Conservation (phyloP, 768 basidiomycete genomes). For the Leccinum boreale region DNA sequence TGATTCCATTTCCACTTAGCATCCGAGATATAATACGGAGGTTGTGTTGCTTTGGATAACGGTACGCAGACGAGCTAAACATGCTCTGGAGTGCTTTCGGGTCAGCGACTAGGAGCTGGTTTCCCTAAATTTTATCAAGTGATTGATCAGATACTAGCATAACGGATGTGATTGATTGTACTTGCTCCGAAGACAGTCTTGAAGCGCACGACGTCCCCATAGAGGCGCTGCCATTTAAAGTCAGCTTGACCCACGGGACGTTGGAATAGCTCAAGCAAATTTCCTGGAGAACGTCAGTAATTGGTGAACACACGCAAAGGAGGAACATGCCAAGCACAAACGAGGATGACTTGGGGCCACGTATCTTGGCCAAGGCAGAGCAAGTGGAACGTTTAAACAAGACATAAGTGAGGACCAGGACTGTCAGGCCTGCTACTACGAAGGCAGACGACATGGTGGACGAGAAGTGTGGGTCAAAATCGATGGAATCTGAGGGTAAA, state of each 20-base stretch:
- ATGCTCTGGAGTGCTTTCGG: slow-evolving; percentile 42
- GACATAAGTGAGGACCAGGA: slow-evolving; percentile 6
- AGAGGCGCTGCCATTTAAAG: slow-evolving; percentile 29
- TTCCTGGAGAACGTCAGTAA: slow-evolving; percentile 24
- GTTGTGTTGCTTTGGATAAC: slow-evolving; percentile 38
- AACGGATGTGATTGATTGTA: background rate
- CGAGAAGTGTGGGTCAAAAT: background rate
- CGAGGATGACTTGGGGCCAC: slow-evolving; percentile 23
- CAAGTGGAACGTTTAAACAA: background rate
- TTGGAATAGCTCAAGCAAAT: slow-evolving; percentile 31
- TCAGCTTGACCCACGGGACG: slow-evolving; percentile 23
- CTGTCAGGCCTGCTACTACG: slow-evolving; percentile 1
- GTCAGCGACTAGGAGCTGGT: slow-evolving; percentile 45
- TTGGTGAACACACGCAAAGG: slow-evolving; percentile 11
- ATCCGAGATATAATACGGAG: slow-evolving; percentile 16
- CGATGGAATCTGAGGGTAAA: background rate
- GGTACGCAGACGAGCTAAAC: slow-evolving; percentile 42
- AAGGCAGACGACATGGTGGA: slow-evolving; percentile 13
- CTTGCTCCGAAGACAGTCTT: slow-evolving; percentile 29
- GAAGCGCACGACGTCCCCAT: slow-evolving; percentile 29
- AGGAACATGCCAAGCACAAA: slow-evolving; percentile 15
- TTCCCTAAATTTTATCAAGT: slow-evolving; percentile 31
- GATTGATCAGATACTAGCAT: slow-evolving; percentile 2
- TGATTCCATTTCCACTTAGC: slow-evolving; percentile 34
- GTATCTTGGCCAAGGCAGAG: slow-evolving; percentile 16